Percentiles rank a stretch among this genome's conserved stretches.
Evolutionary conservation across 1,284 basidiomycete species (phyloP).

Genomic region (Limonomyces culmigenus): DNA sequence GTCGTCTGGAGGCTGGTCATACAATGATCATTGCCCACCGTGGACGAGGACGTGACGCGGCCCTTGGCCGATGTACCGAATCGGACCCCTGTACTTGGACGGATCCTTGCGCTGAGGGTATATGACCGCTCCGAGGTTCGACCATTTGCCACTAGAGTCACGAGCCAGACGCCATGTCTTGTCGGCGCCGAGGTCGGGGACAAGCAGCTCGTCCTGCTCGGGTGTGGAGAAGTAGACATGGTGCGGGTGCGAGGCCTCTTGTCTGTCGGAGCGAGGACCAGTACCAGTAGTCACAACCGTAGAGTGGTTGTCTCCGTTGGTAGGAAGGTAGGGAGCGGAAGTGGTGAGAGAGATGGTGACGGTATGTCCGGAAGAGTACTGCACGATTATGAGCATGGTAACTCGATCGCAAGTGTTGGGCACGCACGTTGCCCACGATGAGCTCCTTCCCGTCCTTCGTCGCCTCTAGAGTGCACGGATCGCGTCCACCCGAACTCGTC

Average conservation of each 20-base stretch:
- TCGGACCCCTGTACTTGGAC: no score
- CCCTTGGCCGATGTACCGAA: constrained; percentile 48
- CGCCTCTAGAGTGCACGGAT: constrained; percentile 41
- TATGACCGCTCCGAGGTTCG: constrained; percentile 20
- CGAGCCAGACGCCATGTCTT: constrained; percentile 37
- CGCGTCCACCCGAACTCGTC: constrained; percentile 32
- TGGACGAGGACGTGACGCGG: constrained; percentile 49
- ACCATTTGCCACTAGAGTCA: constrained; percentile 23
- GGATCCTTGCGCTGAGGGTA: constrained; percentile 26
- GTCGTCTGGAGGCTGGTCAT: constrained; percentile 9
- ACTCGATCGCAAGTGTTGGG: not conserved
- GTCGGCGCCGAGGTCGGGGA: constrained; percentile 59
- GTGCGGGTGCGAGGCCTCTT: constrained; percentile 52
- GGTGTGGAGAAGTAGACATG: constrained; percentile 38
- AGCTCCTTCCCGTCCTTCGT: constrained; percentile 25
- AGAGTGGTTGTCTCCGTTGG: constrained; percentile 3
- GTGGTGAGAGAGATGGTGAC: constrained; percentile 30
- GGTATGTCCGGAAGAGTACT: constrained; percentile 49
- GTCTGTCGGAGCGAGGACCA: constrained; percentile 44
- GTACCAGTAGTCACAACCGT: constrained; percentile 25
- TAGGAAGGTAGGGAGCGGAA: constrained; percentile 24
- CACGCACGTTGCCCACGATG: constrained; percentile 50
- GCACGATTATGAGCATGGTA: constrained; percentile 2
- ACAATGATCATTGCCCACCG: no score
- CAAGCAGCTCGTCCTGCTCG: constrained; percentile 36